A percentile compares a stretch with the other conserved stretches of the same genome.
Conservation (phyloP, 2,329 filamentous ascomycete genomes). For the Endocalyx cinctus region DNA sequence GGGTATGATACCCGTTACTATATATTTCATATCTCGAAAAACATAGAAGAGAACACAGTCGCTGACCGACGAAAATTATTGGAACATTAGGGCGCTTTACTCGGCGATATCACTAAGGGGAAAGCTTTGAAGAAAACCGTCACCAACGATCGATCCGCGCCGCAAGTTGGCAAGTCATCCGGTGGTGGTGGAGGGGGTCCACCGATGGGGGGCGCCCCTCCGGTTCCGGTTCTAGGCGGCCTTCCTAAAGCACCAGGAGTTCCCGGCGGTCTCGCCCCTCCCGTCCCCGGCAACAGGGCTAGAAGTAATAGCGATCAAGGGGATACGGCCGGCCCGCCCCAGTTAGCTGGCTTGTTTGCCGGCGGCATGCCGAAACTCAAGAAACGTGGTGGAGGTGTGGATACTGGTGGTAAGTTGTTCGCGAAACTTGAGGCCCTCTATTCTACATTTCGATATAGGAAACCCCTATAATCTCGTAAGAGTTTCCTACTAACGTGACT, state of each 20-base stretch:
- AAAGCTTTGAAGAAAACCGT: constrained; percentile 75
- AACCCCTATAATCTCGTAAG: too few relatives aligned
- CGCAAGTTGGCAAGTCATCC: constrained; percentile 55
- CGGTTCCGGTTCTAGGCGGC: constrained; percentile 73
- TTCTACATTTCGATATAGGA: too few relatives aligned
- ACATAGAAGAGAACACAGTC: too few relatives aligned
- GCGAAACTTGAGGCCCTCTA: too few relatives aligned
- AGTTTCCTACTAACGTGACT: too few relatives aligned
- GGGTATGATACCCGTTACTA: constrained; percentile 49
- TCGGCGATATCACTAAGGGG: constrained; percentile 85
- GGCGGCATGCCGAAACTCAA: constrained; percentile 94
- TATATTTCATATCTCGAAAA: too few relatives aligned
- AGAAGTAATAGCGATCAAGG: constrained; percentile 80
- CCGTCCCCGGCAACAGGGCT: constrained; percentile 64
- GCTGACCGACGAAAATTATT: constrained; percentile 12
- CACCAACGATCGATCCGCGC: constrained; percentile 89
- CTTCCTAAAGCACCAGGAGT: constrained; percentile 53
- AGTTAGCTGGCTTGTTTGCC: constrained; percentile 82
- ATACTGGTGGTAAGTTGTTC: constrained; percentile 65
- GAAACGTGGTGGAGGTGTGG: constrained; percentile 75
- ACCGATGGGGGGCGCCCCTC: constrained; percentile 70
- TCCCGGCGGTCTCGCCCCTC: constrained; percentile 59
- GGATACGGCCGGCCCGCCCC: constrained; percentile 52
- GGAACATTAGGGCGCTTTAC: constrained; percentile 66
- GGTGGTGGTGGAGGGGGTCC: constrained; percentile 52